These are phyloP conservation scores for Capronia americana DNA, from an alignment of 2,329 filamentous ascomycete genomes.

Conservation along the genomic window DNA sequence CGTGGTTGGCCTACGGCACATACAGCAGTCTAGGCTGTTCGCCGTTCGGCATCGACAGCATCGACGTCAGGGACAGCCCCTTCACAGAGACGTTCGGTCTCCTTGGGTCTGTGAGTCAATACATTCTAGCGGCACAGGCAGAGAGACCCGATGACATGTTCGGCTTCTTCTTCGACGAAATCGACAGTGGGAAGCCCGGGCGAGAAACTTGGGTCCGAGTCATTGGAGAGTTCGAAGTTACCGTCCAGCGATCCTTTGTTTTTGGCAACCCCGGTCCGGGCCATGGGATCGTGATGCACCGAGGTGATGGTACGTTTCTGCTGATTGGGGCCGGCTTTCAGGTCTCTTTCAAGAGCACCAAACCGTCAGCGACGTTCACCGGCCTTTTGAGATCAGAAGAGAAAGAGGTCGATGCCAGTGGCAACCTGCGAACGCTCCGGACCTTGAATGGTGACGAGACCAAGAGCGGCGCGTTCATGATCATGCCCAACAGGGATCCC, in stretches of 20 bases:
- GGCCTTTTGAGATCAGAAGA: background rate
- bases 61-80: background rate
- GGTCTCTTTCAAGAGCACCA: conserved; percentile 41
- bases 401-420: conserved; percentile 32
- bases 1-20: background rate
- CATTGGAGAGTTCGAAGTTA: conserved; percentile 54
- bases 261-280: conserved; percentile 53
- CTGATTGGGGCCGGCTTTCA: conserved; percentile 57
- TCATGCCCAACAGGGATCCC: conserved; percentile 64
- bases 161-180: conserved; percentile 49
- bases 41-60: background rate
- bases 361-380: background rate
- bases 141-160: conserved; percentile 42
- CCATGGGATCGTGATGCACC: conserved; percentile 53
- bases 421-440: conserved; percentile 47
- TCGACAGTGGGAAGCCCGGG: conserved; percentile 30
- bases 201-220: background rate
- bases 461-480: conserved; percentile 54
- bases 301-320: conserved; percentile 49
- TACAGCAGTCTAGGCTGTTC: background rate
- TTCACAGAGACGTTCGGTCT: background rate
- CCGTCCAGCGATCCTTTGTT: conserved; percentile 54
- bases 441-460: conserved; percentile 56
- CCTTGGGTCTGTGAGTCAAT: conserved; percentile 36
- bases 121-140: conserved; percentile 51